phyloP scores from a whole-genome alignment of 768 basidiomycete genomes.

The Auriscalpium microsporum region DNA sequence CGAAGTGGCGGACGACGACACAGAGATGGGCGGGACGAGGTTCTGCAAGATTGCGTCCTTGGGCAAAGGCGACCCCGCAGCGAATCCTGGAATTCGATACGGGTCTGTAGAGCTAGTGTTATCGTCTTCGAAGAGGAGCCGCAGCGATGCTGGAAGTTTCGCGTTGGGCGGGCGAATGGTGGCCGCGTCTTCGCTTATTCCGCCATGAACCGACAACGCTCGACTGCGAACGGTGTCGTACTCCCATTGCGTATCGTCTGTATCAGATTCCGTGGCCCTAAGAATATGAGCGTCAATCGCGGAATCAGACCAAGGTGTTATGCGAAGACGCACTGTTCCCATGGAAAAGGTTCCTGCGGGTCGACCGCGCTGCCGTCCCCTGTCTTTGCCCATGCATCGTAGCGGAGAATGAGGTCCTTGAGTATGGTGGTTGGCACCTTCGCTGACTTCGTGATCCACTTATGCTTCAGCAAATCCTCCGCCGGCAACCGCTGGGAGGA shows the following conservation, averaged over 20 bases:
- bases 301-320: too few relatives aligned
- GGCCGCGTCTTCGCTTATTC: slow-evolving; percentile 14
- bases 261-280: not conserved
- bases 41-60: slow-evolving; percentile 12
- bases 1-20: slow-evolving; percentile 27
- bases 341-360: slow-evolving; percentile 22
- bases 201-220: slow-evolving; percentile 14
- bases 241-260: slow-evolving; percentile 51
- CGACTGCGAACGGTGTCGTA: slow-evolving; percentile 62
- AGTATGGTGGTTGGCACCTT: slow-evolving; percentile 62
- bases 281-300: too few relatives aligned
- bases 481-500: slow-evolving; percentile 66
- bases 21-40: slow-evolving; percentile 9
- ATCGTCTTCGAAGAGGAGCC: slow-evolving; percentile 67
- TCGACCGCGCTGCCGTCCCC: slow-evolving; percentile 29
- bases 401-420: slow-evolving; percentile 72
- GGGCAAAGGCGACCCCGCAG: slow-evolving; percentile 16
- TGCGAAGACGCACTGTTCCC: too few relatives aligned
- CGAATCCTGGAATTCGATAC: slow-evolving; percentile 34
- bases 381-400: slow-evolving; percentile 60
- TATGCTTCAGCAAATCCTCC: slow-evolving; percentile 79
- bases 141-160: slow-evolving; percentile 67
- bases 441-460: slow-evolving; percentile 78
- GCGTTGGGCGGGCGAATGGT: slow-evolving; percentile 42
- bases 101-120: slow-evolving; percentile 27